A percentile compares a stretch with the other conserved stretches of the same genome.
Evolutionary conservation across 768 basidiomycete genomes (phyloP).

Genomic region (Pleurotus platypus): DNA sequence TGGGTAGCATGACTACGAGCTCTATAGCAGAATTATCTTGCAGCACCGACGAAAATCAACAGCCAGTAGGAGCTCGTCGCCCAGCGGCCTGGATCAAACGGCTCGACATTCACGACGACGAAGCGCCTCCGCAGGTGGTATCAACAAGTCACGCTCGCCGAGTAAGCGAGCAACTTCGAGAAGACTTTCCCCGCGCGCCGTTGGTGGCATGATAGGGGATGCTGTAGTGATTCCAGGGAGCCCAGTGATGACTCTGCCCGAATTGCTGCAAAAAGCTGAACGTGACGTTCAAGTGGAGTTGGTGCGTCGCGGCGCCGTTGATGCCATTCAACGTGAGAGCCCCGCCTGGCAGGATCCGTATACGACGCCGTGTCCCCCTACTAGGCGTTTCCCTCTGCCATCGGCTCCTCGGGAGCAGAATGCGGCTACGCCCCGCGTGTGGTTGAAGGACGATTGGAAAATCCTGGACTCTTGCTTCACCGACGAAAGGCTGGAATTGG

Average conservation of each 20-base stretch:
- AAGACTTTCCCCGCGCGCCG: constrained; percentile 16
- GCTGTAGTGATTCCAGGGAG: constrained; percentile 52
- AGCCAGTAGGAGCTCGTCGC: constrained; percentile 25
- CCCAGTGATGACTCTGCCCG: constrained; percentile 48
- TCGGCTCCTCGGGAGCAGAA: neutral
- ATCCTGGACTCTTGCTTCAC: constrained; percentile 75
- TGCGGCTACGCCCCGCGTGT: constrained; percentile 28
- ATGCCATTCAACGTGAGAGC: neutral
- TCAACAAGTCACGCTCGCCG: constrained; percentile 21
- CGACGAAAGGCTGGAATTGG: constrained; percentile 58
- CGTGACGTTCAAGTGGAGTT: neutral
- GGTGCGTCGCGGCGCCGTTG: neutral
- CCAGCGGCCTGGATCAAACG: constrained; percentile 28
- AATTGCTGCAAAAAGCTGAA: constrained; percentile 60
- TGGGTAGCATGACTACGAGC: constrained; percentile 81
- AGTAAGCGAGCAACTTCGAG: constrained; percentile 13
- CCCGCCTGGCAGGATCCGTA: neutral
- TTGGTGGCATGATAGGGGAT: constrained; percentile 45
- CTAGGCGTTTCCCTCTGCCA: neutral
- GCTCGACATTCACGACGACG: constrained; percentile 30
- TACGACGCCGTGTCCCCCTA: constrained; percentile 1
- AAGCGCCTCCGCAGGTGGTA: constrained; percentile 24
- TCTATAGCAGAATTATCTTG: constrained; percentile 52
- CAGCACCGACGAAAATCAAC: constrained; percentile 26
- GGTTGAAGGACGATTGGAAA: constrained; percentile 82